Evolutionary conservation across 257 asterid species (phyloP), one percentile per base, ranked within the genome.

Genomic region (Solanum ahanhuiri): DNA sequence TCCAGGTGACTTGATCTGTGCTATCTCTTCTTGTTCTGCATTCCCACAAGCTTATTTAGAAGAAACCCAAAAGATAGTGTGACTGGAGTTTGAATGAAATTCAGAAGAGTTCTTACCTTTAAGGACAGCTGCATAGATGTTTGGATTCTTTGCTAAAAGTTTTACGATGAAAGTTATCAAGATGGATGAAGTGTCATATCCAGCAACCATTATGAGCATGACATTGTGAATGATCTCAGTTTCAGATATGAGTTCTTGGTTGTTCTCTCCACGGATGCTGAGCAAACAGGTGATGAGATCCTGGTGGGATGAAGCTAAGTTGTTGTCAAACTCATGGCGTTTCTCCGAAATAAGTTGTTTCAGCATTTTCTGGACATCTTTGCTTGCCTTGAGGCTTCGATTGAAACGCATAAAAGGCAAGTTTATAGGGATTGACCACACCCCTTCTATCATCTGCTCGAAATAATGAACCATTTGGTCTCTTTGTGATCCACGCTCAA

Each of bases 251-350:
- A 88, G 30, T 45, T 92, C 87, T 81, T 85, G 83, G 30, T 83
- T 45, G 60, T 86, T 92, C 83, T 91, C 93, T 15, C 90, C 89
- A 4, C 85, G 86, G 58, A 93, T 84, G 92, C 91, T 91, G 86
- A 95, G 94, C 88, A 94, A 91, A 88, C 91, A 90, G 69, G 98
- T 92, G 60, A 94, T 92, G 43, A 95, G 95, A 51, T 93, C 97
- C 90, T 91, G 95, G 64, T 89, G 87, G 48, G 91, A 63, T 31
- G 91, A 89, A 81, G 93, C 95, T 75, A 93, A 93, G 15, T 85
- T 66, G 57, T 83, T 88, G 48, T 85, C 63, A 1, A 94, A 91
- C 87, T 91, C 88, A 31, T 54, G 84, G 88, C 93, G 87, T 85
- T 90, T 94, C 90, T 92, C 96, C 1, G 12, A 5, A 86, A 93